Evolutionary conservation across 768 basidiomycete genomes (phyloP).

Genomic region (Filobasidium floriforme): DNA sequence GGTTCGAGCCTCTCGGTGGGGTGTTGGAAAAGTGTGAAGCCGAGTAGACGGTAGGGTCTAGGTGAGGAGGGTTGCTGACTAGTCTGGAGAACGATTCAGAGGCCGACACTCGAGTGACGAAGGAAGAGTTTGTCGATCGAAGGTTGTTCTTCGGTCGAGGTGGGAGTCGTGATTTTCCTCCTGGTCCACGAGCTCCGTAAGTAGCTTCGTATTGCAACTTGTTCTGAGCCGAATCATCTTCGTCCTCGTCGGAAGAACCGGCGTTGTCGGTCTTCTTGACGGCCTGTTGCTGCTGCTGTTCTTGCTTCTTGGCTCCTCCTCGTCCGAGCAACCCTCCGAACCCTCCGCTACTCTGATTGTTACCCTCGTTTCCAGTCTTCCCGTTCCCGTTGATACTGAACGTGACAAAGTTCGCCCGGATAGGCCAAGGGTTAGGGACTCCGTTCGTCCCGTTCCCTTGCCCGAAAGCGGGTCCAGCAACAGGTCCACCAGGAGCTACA

Average conservation of each 20-base stretch:
- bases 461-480: constrained; percentile 30
- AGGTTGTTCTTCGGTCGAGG: constrained; percentile 83
- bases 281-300: neutral
- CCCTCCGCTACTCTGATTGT: constrained; percentile 14
- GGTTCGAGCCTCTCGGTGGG: neutral
- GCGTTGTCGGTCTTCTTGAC: constrained; percentile 15
- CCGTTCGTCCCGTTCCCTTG: constrained; percentile 8
- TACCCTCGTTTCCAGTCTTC: neutral
- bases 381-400: constrained; percentile 30
- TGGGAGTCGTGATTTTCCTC: constrained; percentile 27
- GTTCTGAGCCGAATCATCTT: constrained; percentile 15
- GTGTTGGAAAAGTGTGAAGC: neutral
- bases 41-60: constrained; percentile 16
- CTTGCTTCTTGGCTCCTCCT: constrained; percentile 11
- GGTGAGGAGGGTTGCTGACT: constrained; percentile 46
- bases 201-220: constrained; percentile 10
- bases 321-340: constrained; percentile 32
- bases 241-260: constrained; percentile 5
- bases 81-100: constrained; percentile 66
- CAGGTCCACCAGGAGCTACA: constrained; percentile 30
- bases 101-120: constrained; percentile 77
- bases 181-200: constrained; percentile 17
- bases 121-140: constrained; percentile 81
- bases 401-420: constrained; percentile 36
- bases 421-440: constrained; percentile 25